Evolutionary conservation across 2,329 filamentous ascomycete species (phyloP).

Genomic region (Cladosporium austrohemisphaericum): DNA sequence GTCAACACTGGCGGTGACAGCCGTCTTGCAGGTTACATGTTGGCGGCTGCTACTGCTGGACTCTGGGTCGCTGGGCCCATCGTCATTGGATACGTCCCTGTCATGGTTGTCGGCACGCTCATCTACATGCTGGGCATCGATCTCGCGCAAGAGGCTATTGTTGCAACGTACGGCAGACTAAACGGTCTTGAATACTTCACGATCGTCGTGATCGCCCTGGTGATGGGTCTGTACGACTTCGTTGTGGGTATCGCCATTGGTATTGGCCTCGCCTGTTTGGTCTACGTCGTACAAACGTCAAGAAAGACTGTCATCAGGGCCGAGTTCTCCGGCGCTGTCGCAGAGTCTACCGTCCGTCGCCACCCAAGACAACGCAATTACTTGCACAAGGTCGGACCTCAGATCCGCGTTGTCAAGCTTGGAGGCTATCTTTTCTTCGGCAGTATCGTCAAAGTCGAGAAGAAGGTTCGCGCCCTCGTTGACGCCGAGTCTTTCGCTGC

Average conservation of each 20-base stretch:
- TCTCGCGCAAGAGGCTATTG: conserved; percentile 80
- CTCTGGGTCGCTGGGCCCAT: conserved; percentile 82
- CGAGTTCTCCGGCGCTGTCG: conserved; percentile 83
- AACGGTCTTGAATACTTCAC: conserved; percentile 86
- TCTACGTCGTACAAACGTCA: conserved; percentile 87
- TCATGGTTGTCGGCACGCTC: conserved; percentile 92
- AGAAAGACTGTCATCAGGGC: conserved; percentile 83
- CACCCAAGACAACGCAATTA: conserved; percentile 88
- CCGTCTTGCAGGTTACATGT: conserved; percentile 77
- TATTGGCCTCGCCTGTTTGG: conserved; percentile 85
- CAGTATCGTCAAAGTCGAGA: conserved; percentile 92
- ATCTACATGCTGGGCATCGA: conserved; percentile 96
- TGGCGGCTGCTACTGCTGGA: conserved; percentile 74
- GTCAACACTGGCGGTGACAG: conserved; percentile 88
- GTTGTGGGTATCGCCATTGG: conserved; percentile 90
- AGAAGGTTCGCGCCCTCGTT: conserved; percentile 75
- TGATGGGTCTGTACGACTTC: conserved; percentile 97
- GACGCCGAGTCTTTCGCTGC: conserved; percentile 74
- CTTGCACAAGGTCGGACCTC: conserved; percentile 75
- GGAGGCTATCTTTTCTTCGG: conserved; percentile 97
- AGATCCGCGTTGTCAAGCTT: conserved; percentile 88
- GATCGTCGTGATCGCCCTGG: conserved; percentile 80
- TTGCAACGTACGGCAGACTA: conserved; percentile 82
- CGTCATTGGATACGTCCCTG: conserved; percentile 88
- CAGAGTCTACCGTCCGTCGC: conserved; percentile 85